These are phyloP conservation scores for barley (Hordeum vulgare) DNA, from an alignment of 176 grass and related monocot genomes.

Conservation along the genomic window DNA sequence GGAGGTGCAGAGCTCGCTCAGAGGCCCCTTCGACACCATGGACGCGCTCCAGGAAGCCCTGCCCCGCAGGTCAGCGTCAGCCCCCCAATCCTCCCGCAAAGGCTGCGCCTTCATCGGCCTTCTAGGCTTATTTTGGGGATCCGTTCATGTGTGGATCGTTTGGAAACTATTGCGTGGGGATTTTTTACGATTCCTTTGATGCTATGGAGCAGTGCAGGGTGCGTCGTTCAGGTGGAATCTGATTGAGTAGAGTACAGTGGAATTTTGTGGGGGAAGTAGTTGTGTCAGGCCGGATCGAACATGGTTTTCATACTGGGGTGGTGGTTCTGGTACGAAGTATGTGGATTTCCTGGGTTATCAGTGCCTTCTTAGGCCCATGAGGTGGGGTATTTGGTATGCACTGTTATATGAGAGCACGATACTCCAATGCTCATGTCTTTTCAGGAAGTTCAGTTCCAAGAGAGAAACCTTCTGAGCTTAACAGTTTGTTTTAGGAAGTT, in stretches of 20 bases:
- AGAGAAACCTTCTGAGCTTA: background rate
- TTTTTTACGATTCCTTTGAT: background rate
- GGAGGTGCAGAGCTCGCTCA: slow-evolving; percentile 72
- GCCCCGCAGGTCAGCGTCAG: slow-evolving; percentile 55
- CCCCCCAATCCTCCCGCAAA: background rate
- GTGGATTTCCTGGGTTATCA: background rate
- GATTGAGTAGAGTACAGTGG: background rate
- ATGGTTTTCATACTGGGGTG: background rate
- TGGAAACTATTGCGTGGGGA: background rate
- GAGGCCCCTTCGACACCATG: slow-evolving; percentile 68
- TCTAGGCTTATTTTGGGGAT: background rate
- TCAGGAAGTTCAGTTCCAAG: too few relatives aligned
- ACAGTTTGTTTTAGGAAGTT: background rate
- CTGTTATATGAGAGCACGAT: too few relatives aligned
- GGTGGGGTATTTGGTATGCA: background rate
- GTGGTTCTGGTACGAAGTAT: background rate
- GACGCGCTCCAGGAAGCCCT: slow-evolving; percentile 70
- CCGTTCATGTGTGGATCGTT: background rate
- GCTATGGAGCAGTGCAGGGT: background rate
- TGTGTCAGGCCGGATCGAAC: too few relatives aligned
- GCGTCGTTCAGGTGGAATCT: background rate
- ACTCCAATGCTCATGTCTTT: too few relatives aligned
- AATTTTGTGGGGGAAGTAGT: background rate
- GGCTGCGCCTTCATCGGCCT: background rate
- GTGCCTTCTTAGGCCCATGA: background rate